A percentile compares a stretch with the other conserved stretches of the same genome.
These are phyloP conservation scores for Sporobolomyces phaffii DNA, from an alignment of 768 basidiomycete genomes.

Conservation along the genomic window DNA sequence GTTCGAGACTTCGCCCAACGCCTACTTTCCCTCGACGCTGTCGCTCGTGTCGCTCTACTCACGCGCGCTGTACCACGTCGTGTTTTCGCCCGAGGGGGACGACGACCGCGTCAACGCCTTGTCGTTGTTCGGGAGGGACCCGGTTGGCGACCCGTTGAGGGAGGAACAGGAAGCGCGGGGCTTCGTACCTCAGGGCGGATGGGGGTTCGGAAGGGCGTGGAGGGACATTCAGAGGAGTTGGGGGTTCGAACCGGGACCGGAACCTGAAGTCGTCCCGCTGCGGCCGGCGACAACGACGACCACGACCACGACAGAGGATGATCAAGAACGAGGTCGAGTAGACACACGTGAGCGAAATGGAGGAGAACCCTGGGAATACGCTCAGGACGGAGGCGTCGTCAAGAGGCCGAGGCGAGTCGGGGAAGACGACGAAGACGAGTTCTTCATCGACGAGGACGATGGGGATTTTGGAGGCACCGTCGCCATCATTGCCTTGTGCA, in stretches of 20 bases:
- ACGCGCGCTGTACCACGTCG: constrained; percentile 58
- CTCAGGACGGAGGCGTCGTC: constrained; percentile 55
- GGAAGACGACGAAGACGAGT: constrained; percentile 67
- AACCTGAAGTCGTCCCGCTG: constrained; percentile 12
- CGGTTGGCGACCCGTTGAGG: background rate
- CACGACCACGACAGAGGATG: constrained; percentile 16
- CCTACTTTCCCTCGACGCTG: constrained; percentile 76
- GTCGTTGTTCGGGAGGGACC: constrained; percentile 26
- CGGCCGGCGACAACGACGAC: background rate
- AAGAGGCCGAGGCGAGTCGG: constrained; percentile 43
- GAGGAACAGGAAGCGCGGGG: background rate
- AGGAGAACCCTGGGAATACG: constrained; percentile 56
- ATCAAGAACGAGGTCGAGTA: constrained; percentile 59
- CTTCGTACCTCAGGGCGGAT: constrained; percentile 5
- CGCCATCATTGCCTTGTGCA: constrained; percentile 65
- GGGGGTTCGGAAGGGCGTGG: constrained; percentile 28
- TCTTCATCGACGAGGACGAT: constrained; percentile 68
- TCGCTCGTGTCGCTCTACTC: constrained; percentile 75
- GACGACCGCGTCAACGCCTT: constrained; percentile 28
- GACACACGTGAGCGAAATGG: constrained; percentile 4
- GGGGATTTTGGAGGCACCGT: constrained; percentile 77
- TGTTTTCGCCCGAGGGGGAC: constrained; percentile 38
- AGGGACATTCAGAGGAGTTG: constrained; percentile 33
- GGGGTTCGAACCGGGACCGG: constrained; percentile 35
- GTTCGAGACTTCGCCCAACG: constrained; percentile 77